Evolutionary conservation across 441 rosid genomes (phyloP), one percentile per base, ranked within the genome.

Genomic region (Adansonia grandidieri): DNA sequence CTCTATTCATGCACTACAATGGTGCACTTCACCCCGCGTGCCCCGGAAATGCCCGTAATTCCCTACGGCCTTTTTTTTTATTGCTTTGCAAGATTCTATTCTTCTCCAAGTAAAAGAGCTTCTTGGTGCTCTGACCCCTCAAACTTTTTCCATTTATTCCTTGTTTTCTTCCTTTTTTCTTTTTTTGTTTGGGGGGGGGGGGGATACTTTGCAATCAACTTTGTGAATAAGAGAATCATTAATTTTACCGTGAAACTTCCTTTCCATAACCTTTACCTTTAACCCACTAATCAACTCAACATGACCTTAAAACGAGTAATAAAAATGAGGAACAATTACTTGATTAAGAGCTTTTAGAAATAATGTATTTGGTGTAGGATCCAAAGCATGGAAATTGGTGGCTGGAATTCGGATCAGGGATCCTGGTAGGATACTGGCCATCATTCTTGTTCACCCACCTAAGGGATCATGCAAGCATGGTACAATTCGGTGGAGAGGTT

Each of bases 331-430:
- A 28, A 28, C 32, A 28, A 28, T 28, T 28, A 28, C 32, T 28
- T 28, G 32, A 28, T 28, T 28, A 28, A 28, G 2, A 28, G 58
- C 22, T 37, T 40, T 67, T n/a, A 44, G 51, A 9, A 47, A 47
- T 47, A 47, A 47, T 40, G 2, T 53, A 28, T 4, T 47, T 42
- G 63, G n/a, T 84, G 78, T 66, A 96, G 98, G 99, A 96, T 87
- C 99, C 99, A 54, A 96, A 94, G 86, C 99, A 94, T 77, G 99
- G 99, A 62, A 92, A 96, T 75, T 96, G 99, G 99, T 96, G 99
- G 99, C 87, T 96, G 71, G 95, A 96, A 82, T 94, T 96, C 81
- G 99, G 98, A 79, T 87, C 95, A 0, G 98, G 99, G 20, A 77
- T 90, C 2, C 82, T 96, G 37, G 98, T 96, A 2, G 99, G 99